Conservation (phyloP, 306 rosid species). For the Fragaria nilgerrensis region DNA sequence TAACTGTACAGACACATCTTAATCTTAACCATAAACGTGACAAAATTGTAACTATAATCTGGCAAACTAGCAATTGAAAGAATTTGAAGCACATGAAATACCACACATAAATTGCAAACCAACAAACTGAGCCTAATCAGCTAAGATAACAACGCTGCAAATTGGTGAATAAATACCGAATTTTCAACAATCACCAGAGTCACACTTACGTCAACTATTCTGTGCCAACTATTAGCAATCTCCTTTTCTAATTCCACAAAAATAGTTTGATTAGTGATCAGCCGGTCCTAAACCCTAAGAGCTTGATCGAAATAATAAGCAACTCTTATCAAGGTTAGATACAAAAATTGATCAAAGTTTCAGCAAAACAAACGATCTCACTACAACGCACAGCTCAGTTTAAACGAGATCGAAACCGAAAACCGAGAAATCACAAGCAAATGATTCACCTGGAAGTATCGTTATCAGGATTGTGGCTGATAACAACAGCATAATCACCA, state of each 20-base stretch:
- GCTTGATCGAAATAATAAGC: too few relatives aligned
- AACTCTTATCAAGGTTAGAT: too few relatives aligned
- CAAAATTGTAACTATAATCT: neutral
- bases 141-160: neutral
- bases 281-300: too few relatives aligned
- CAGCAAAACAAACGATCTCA: neutral
- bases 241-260: too few relatives aligned
- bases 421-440: neutral
- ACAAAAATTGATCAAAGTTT: neutral
- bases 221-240: too few relatives aligned
- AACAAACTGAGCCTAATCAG: neutral
- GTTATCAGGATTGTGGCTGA: slow-evolving; percentile 25
- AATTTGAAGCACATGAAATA: neutral
- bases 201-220: too few relatives aligned
- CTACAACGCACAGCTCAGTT: neutral
- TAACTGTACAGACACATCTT: neutral
- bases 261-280: too few relatives aligned
- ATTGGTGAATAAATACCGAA: neutral
- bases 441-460: slow-evolving; percentile 13
- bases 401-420: neutral
- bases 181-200: neutral
- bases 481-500: slow-evolving; percentile 22
- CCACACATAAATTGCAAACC: neutral
- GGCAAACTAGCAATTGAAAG: neutral
- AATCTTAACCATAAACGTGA: neutral